Conservation (phyloP, 345 rosid genomes). For the Hirschfeldia incana region DNA sequence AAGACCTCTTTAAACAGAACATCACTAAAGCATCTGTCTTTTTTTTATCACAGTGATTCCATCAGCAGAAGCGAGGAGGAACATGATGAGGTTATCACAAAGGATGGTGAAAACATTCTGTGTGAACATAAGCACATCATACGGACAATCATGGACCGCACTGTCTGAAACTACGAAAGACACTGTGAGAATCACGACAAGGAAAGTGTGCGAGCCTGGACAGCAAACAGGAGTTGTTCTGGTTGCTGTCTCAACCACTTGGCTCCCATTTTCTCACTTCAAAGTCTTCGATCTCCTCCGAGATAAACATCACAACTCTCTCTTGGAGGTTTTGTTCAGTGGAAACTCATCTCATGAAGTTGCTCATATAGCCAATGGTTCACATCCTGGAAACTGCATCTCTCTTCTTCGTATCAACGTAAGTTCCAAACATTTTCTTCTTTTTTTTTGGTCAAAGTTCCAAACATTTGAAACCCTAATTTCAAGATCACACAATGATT, state of each 20-base stretch:
- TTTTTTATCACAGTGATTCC: conserved; percentile 53
- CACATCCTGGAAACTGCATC: conserved; percentile 93
- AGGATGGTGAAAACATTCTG: conserved; percentile 82
- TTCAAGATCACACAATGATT: too few relatives aligned
- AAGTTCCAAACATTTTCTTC: conserved; percentile 10
- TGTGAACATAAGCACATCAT: conserved; percentile 56
- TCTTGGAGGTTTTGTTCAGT: conserved; percentile 76
- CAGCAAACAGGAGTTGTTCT: conserved; percentile 85
- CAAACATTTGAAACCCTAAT: too few relatives aligned
- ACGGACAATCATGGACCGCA: conserved; percentile 88
- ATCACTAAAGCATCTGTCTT: background rate
- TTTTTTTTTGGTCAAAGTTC: too few relatives aligned
- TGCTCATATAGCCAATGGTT: conserved; percentile 91
- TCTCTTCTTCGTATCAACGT: conserved; percentile 93
- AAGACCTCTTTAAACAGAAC: background rate
- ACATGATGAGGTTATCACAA: conserved; percentile 74
- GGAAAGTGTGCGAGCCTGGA: conserved; percentile 71
- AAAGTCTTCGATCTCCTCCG: conserved; percentile 76
- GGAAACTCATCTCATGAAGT: conserved; percentile 88
- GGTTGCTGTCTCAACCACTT: conserved; percentile 77
- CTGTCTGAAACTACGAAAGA: conserved; percentile 57
- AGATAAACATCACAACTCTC: conserved; percentile 71
- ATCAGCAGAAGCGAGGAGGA: conserved; percentile 75
- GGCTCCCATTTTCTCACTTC: conserved; percentile 71
- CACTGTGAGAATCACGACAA: conserved; percentile 72